A percentile compares a stretch with the other conserved stretches of the same genome.
Conservation (phyloP, 2,329 filamentous ascomycete genomes). For the Trichoderma arundinaceum region DNA sequence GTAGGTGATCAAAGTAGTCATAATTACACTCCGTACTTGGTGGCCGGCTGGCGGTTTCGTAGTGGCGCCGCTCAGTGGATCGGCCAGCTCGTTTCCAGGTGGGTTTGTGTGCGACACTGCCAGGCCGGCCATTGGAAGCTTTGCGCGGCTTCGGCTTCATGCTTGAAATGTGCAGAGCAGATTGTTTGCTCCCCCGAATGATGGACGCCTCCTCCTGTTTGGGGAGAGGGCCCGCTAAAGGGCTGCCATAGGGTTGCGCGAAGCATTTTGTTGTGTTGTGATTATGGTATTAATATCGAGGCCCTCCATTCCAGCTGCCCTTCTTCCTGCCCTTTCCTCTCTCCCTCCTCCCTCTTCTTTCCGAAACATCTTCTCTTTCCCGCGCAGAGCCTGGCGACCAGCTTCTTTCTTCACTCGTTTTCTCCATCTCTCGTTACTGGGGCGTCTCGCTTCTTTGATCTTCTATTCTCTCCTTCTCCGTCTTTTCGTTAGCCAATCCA, state of each 20-base stretch:
- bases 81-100: slow-evolving; percentile 8
- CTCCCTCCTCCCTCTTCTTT: slow-evolving; percentile 27
- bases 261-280: neutral
- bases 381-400: slow-evolving; percentile 23
- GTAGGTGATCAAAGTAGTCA: no score
- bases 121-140: slow-evolving; percentile 22
- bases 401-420: slow-evolving; percentile 39
- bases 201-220: no score
- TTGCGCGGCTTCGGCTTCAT: neutral
- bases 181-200: no score
- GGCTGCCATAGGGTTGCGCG: neutral
- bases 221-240: neutral
- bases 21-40: neutral
- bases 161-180: neutral
- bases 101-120: slow-evolving; percentile 25
- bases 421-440: slow-evolving; percentile 46
- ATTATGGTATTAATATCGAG: slow-evolving; percentile 16
- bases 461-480: slow-evolving; percentile 26
- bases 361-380: slow-evolving; percentile 31
- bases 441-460: slow-evolving; percentile 36
- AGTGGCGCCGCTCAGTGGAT: slow-evolving; percentile 25
- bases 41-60: slow-evolving; percentile 11
- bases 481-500: slow-evolving; percentile 26
- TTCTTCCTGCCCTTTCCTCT: slow-evolving; percentile 3
- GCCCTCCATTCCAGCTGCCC: slow-evolving; percentile 28